phyloP scores from a whole-genome alignment of 2,329 filamentous ascomycete genomes.

The Talaromyces rugulosus region DNA sequence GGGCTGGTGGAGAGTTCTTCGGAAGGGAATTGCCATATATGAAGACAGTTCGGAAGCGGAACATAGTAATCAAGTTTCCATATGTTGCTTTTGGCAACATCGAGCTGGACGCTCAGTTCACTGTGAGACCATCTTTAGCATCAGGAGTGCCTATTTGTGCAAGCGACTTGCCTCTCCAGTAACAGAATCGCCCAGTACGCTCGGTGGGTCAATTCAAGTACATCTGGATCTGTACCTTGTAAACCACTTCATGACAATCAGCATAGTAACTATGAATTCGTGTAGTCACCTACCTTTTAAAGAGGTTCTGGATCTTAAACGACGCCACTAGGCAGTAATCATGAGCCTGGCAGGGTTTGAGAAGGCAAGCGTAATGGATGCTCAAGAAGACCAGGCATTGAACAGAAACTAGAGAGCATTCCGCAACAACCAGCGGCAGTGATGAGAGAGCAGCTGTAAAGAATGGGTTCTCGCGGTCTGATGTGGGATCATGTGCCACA shows the following conservation, averaged over 20 bases:
- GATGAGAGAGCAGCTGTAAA: slow-evolving; percentile 18
- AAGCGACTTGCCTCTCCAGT: slow-evolving; percentile 18
- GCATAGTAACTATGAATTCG: not conserved
- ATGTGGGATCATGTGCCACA: slow-evolving; percentile 14
- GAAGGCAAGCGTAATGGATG: slow-evolving; percentile 24
- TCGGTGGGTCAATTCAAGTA: slow-evolving; percentile 17
- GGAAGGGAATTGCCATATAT: slow-evolving; percentile 20
- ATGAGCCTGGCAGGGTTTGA: slow-evolving; percentile 26
- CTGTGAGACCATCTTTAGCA: slow-evolving; percentile 2
- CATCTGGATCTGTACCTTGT: slow-evolving; percentile 6
- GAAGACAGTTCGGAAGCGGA: slow-evolving; percentile 19
- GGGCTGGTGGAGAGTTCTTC: slow-evolving; percentile 8
- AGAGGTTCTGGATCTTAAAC: slow-evolving; percentile 25
- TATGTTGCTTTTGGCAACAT: slow-evolving; percentile 24
- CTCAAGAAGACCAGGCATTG: slow-evolving; percentile 23
- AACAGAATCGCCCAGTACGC: slow-evolving; percentile 23
- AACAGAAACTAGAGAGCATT: slow-evolving; percentile 20
- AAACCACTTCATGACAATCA: slow-evolving; percentile 4
- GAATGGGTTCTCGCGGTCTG: slow-evolving; percentile 15
- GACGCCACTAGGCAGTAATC: slow-evolving; percentile 27
- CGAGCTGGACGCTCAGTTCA: slow-evolving; percentile 24
- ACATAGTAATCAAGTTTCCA: slow-evolving; percentile 25
- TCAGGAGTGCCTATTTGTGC: not conserved
- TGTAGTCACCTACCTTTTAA: slow-evolving; percentile 13
- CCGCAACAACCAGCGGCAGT: slow-evolving; percentile 19